These are phyloP conservation scores for Neurospora sp. DNA, from an alignment of 2,329 filamentous ascomycete species.

Conservation along the genomic window DNA sequence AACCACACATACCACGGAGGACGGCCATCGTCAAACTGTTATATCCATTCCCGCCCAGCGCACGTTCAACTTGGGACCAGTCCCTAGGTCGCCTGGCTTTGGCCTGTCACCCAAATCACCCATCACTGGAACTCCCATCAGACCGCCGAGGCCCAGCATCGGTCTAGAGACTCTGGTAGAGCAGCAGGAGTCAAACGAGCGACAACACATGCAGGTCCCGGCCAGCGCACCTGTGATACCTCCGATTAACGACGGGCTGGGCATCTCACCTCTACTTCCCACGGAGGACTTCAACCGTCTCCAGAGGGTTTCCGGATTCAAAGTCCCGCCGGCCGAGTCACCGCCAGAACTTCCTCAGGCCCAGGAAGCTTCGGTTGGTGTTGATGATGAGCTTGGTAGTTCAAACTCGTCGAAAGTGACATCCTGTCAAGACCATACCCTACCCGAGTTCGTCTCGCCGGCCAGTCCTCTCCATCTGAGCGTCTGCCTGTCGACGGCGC, in stretches of 20 bases:
- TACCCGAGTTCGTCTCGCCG: not conserved
- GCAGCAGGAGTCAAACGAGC: not conserved
- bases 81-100: not conserved
- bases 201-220: not conserved
- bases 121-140: not conserved
- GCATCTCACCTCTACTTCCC: not conserved
- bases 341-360: not conserved
- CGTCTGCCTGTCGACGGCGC: not conserved
- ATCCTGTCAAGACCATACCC: not conserved
- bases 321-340: not conserved
- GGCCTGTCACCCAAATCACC: not conserved
- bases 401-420: not conserved
- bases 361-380: not conserved
- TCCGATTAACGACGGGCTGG: not conserved
- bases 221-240: not conserved
- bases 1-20: not conserved
- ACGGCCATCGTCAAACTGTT: not conserved
- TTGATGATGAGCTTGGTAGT: not conserved
- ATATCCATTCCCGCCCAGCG: not conserved
- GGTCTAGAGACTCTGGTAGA: not conserved
- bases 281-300: not conserved
- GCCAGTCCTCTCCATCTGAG: not conserved
- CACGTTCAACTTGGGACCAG: not conserved
- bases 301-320: not conserved
- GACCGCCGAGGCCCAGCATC: not conserved